phyloP scores from a whole-genome alignment of 2,329 filamentous ascomycete species.

The Fusarium anguioides region DNA sequence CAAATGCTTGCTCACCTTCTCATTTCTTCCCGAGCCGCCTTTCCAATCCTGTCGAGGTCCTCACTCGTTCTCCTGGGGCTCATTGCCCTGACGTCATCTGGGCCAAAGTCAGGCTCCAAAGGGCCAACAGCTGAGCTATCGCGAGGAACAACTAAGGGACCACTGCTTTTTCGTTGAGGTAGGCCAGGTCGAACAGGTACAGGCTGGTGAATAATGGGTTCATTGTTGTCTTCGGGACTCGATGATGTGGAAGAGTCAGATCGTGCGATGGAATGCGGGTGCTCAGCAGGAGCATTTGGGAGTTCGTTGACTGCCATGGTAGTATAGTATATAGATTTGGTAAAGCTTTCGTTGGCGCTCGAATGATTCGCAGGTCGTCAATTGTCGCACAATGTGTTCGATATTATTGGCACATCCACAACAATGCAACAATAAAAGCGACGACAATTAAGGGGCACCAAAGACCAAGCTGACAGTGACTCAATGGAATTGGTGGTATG shows the following conservation, averaged over 20 bases:
- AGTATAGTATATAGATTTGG: neutral
- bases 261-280: constrained; percentile 51
- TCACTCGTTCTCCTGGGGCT: constrained; percentile 91
- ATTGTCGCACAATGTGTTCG: constrained; percentile 17
- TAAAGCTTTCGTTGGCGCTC: neutral
- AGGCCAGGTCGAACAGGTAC: constrained; percentile 72
- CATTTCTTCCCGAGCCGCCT: constrained; percentile 78
- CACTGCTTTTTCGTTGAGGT: constrained; percentile 80
- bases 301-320: constrained; percentile 43
- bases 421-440: constrained; percentile 1
- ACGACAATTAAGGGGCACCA: neutral
- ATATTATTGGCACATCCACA: constrained; percentile 23
- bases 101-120: constrained; percentile 79
- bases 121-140: constrained; percentile 80
- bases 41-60: constrained; percentile 87
- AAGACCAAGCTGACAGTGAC: neutral
- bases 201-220: constrained; percentile 60
- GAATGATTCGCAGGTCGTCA: constrained; percentile 8
- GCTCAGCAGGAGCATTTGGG: constrained; percentile 39
- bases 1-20: constrained; percentile 60
- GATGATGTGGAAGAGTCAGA: constrained; percentile 52
- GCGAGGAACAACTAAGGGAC: constrained; percentile 83
- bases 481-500: constrained; percentile 4
- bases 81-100: constrained; percentile 93
- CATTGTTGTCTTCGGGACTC: constrained; percentile 51